These are phyloP conservation scores for Colletotrichum cordylinicola DNA, from an alignment of 2,329 filamentous ascomycete genomes.

Conservation along the genomic window DNA sequence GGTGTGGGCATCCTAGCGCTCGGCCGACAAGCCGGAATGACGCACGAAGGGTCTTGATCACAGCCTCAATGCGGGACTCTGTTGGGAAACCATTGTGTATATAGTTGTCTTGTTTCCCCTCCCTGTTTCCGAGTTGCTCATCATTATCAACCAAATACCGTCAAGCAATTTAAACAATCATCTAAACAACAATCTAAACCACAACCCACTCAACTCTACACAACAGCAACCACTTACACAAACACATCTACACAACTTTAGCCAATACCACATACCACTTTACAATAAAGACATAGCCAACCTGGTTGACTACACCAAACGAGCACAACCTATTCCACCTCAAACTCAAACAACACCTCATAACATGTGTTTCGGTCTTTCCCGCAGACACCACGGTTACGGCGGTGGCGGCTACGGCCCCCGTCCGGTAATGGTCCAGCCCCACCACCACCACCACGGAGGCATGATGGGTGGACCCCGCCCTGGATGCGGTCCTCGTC, in stretches of 20 bases:
- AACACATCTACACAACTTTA: not conserved
- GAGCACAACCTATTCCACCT: not conserved
- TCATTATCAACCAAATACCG: not conserved
- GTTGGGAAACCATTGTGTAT: not conserved
- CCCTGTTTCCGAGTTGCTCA: too few species aligned
- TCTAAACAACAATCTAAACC: not conserved
- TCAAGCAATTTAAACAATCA: not conserved
- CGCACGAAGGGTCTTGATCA: constrained; percentile 4
- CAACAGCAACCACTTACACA: too few species aligned
- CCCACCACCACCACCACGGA: constrained; percentile 17
- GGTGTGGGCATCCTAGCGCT: constrained; percentile 7
- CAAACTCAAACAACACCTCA: not conserved
- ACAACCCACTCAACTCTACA: not conserved
- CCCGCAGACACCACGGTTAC: not conserved
- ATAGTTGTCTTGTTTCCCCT: not conserved
- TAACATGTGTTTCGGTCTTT: constrained; percentile 13
- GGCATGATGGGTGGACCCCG: not conserved
- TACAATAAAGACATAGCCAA: not conserved
- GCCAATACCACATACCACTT: not conserved
- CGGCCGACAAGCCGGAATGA: constrained; percentile 7
- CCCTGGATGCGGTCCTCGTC: not conserved
- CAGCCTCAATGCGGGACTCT: not conserved
- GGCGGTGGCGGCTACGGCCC: constrained; percentile 1
- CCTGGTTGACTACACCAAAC: accelerated
- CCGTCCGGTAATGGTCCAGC: constrained; percentile 1